These are phyloP conservation scores for Amanita phalloides DNA, from an alignment of 768 basidiomycete genomes.

Conservation along the genomic window DNA sequence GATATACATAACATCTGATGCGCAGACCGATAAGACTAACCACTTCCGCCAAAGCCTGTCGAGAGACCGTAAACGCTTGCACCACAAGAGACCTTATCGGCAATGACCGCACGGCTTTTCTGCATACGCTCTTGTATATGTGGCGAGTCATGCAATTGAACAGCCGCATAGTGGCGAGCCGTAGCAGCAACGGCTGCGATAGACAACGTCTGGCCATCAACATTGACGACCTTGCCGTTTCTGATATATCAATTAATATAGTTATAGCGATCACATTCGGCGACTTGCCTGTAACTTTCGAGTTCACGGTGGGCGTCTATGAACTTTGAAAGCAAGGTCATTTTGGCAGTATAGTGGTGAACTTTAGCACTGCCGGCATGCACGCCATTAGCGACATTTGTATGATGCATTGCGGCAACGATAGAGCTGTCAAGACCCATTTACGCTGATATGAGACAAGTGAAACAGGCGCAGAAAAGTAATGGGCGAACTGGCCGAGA, in stretches of 20 bases:
- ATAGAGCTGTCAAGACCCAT: constrained; percentile 18
- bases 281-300: constrained; percentile 40
- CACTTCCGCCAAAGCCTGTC: constrained; percentile 72
- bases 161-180: constrained; percentile 42
- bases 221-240: constrained; percentile 38
- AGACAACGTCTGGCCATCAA: constrained; percentile 57
- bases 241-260: constrained; percentile 24
- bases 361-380: constrained; percentile 1
- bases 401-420: constrained; percentile 9
- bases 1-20: constrained; percentile 4
- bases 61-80: constrained; percentile 76
- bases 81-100: constrained; percentile 54
- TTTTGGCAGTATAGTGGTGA: background rate
- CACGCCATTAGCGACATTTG: background rate
- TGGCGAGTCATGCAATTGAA: constrained; percentile 30
- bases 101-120: constrained; percentile 56
- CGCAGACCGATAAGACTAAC: constrained; percentile 19
- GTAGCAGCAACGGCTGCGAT: constrained; percentile 59
- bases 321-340: constrained; percentile 23
- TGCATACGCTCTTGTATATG: constrained; percentile 40
- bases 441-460: constrained; percentile 5
- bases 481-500: background rate
- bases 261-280: constrained; percentile 28
- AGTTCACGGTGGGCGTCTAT: constrained; percentile 41
- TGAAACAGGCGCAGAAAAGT: background rate